phyloP scores from a whole-genome alignment of 2,329 filamentous ascomycete genomes.

The Ceratocystis papillata region DNA sequence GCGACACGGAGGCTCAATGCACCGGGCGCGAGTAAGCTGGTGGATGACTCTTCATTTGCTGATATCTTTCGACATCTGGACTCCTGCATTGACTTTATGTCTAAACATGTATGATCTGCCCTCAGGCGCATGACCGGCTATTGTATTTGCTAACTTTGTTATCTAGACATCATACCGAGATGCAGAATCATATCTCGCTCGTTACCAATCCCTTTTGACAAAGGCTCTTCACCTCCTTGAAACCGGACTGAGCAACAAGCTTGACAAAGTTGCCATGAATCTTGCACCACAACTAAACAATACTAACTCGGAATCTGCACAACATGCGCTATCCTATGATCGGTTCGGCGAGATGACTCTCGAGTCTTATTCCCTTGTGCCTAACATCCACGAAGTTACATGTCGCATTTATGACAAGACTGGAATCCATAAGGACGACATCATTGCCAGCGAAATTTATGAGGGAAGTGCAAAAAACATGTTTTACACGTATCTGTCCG shows the following conservation, averaged over 20 bases:
- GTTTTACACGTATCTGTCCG: conserved; percentile 43
- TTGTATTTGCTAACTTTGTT: conserved; percentile 24
- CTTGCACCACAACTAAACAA: conserved; percentile 43
- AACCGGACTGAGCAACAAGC: conserved; percentile 43
- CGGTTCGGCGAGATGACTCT: conserved; percentile 49
- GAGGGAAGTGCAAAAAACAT: conserved; percentile 44
- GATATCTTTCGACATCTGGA: conserved; percentile 83
- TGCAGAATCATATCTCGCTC: conserved; percentile 73
- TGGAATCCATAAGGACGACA: conserved; percentile 37
- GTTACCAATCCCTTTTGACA: conserved; percentile 70
- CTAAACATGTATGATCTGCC: conserved; percentile 54
- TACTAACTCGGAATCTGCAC: conserved; percentile 48
- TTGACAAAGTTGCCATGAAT: conserved; percentile 46
- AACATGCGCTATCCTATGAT: conserved; percentile 49
- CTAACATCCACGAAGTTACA: conserved; percentile 45
- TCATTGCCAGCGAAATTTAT: conserved; percentile 42
- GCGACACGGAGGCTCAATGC: conserved; percentile 85
- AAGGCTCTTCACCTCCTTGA: conserved; percentile 53
- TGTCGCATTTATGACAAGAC: conserved; percentile 43
- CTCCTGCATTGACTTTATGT: conserved; percentile 87
- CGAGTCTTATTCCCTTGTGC: conserved; percentile 45
- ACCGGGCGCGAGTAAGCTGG: conserved; percentile 74
- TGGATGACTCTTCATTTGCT: conserved; percentile 72
- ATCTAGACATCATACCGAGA: conserved; percentile 69
- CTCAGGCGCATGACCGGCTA: background rate